A percentile compares a stretch with the other conserved stretches of the same genome.
Conservation (phyloP, 331 rosid species). For the Stylosanthes scabra region DNA sequence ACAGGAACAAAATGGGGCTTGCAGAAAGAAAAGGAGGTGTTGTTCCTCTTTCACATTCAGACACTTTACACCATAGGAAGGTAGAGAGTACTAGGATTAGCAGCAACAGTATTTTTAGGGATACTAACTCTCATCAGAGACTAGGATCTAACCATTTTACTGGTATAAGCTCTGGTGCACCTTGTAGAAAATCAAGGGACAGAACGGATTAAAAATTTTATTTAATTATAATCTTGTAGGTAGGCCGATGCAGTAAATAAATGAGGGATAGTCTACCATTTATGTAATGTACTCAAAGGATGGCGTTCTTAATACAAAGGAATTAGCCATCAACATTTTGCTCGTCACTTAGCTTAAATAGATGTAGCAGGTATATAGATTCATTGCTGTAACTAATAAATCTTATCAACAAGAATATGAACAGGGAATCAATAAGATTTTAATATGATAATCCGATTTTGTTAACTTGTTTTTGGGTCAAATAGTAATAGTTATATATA, state of each 20-base stretch:
- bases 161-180: slow-evolving; percentile 52
- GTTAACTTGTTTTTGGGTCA: too few species aligned
- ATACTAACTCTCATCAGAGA: slow-evolving; percentile 58
- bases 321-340: slow-evolving; percentile 43
- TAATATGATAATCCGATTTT: too few species aligned
- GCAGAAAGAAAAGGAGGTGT: slow-evolving; percentile 37
- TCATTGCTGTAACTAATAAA: not conserved
- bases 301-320: slow-evolving; percentile 20
- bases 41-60: slow-evolving; percentile 55
- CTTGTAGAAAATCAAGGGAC: slow-evolving; percentile 58
- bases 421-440: not conserved
- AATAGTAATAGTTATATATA: too few species aligned
- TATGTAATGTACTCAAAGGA: slow-evolving; percentile 35
- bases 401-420: not conserved
- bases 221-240: slow-evolving; percentile 40
- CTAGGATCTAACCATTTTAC: slow-evolving; percentile 56
- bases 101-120: slow-evolving; percentile 41
- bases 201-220: slow-evolving; percentile 49
- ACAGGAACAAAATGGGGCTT: slow-evolving; percentile 36
- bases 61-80: slow-evolving; percentile 59
- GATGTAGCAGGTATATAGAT: slow-evolving; percentile 14
- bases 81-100: slow-evolving; percentile 57
- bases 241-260: slow-evolving; percentile 44
- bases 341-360: not conserved
- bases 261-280: slow-evolving; percentile 33